Evolutionary conservation across 371 early-diverging fungal genomes (phyloP).

Genomic region (Mucor irregularis): DNA sequence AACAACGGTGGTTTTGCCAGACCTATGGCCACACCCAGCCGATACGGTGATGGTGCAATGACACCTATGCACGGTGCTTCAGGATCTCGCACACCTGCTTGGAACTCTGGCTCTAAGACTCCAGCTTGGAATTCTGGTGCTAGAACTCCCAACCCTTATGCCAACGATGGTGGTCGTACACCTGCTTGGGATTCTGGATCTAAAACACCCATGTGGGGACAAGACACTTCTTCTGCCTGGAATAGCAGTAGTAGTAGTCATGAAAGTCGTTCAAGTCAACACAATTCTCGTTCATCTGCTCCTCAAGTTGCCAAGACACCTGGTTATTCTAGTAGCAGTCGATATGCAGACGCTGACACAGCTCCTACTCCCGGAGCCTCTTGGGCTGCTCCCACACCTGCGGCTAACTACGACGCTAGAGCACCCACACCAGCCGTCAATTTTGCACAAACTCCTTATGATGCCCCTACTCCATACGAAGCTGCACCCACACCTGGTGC

Average conservation of each 20-base stretch:
- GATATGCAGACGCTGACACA: slow-evolving; percentile 32
- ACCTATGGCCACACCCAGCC: slow-evolving; percentile 41
- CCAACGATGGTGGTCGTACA: slow-evolving; percentile 64
- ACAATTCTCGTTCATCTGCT: slow-evolving; percentile 11
- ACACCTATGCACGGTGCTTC: slow-evolving; percentile 59
- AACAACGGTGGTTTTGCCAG: slow-evolving; percentile 31
- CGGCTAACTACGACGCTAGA: slow-evolving; percentile 35
- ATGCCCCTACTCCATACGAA: slow-evolving; percentile 37
- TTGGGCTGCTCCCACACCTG: slow-evolving; percentile 42
- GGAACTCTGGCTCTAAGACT: slow-evolving; percentile 62
- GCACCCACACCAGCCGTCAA: slow-evolving; percentile 52
- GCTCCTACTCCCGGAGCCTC: slow-evolving; percentile 45
- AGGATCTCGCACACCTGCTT: slow-evolving; percentile 75
- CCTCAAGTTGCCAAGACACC: slow-evolving; percentile 61
- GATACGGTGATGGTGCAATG: slow-evolving; percentile 53
- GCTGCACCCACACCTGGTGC: slow-evolving; percentile 50
- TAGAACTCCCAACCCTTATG: slow-evolving; percentile 70
- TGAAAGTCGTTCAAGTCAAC: slow-evolving; percentile 11
- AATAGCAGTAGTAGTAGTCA: slow-evolving; percentile 51
- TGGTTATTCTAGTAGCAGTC: slow-evolving; percentile 19
- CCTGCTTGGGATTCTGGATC: slow-evolving; percentile 74
- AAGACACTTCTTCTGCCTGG: slow-evolving; percentile 79
- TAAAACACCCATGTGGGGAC: slow-evolving; percentile 62
- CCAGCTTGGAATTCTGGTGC: slow-evolving; percentile 73
- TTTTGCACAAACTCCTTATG: slow-evolving; percentile 39